Percentiles rank a stretch among this genome's conserved stretches.
These are phyloP conservation scores for Kluyveromyces siamensis DNA, from an alignment of 805 yeast genomes.

Conservation along the genomic window DNA sequence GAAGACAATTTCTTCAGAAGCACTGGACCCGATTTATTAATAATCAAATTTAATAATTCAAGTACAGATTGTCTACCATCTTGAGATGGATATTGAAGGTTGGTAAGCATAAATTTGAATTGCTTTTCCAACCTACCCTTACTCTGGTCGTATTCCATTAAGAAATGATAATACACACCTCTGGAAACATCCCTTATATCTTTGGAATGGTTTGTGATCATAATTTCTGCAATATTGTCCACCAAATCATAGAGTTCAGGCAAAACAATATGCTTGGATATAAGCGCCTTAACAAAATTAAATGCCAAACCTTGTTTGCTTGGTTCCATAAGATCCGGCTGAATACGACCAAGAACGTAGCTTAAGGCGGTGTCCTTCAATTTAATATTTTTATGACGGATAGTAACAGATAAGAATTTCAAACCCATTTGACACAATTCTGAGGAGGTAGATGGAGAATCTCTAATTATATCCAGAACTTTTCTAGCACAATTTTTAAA, in stretches of 20 bases:
- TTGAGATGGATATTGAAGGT: constrained; percentile 75
- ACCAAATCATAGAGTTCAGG: constrained; percentile 88
- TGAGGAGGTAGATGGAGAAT: constrained; percentile 66
- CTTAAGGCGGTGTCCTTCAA: constrained; percentile 65
- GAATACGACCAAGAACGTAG: constrained; percentile 59
- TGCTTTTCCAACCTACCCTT: constrained; percentile 75
- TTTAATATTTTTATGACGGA: constrained; percentile 60
- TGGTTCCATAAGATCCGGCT: constrained; percentile 87
- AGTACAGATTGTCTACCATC: constrained; percentile 83
- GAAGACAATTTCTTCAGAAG: constrained; percentile 52
- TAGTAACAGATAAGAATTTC: constrained; percentile 60
- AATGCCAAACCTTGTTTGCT: constrained; percentile 82
- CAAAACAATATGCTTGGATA: constrained; percentile 60
- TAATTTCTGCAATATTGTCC: constrained; percentile 69
- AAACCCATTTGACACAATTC: constrained; percentile 76
- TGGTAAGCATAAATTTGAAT: constrained; percentile 69
- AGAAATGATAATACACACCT: constrained; percentile 70
- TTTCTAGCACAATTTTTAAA: constrained; percentile 55
- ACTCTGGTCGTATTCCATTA: constrained; percentile 94
- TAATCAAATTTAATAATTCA: constrained; percentile 69
- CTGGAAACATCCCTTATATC: constrained; percentile 81
- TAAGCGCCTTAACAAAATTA: constrained; percentile 69
- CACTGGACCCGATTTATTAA: constrained; percentile 55
- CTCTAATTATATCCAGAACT: constrained; percentile 55
- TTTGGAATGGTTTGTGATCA: constrained; percentile 82